A percentile compares a stretch with the other conserved stretches of the same genome.
Evolutionary conservation across 495 filamentous ascomycete genomes (phyloP).

Genomic region (Talaromyces trachyspermus): DNA sequence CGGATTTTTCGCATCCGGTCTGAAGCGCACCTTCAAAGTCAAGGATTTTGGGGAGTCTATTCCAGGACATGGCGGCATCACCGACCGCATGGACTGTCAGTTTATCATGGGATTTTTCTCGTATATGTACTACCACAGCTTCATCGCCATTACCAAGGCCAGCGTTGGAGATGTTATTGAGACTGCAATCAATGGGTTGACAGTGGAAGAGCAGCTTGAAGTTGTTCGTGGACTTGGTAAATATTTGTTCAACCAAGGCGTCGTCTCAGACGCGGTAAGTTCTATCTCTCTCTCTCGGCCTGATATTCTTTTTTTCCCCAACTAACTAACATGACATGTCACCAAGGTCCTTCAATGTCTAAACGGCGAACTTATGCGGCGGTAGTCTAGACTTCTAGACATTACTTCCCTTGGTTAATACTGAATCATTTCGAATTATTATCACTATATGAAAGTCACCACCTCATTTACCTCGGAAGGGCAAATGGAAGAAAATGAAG

Average conservation of each 20-base stretch:
- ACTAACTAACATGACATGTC: too few relatives aligned
- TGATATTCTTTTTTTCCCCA: too few relatives aligned
- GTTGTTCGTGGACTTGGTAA: conserved; percentile 75
- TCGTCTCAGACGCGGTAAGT: conserved; percentile 54
- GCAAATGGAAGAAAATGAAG: too few relatives aligned
- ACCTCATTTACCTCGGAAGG: too few relatives aligned
- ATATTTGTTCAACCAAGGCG: conserved; percentile 81
- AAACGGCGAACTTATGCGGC: conserved; percentile 33
- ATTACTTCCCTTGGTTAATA: conserved; percentile 14
- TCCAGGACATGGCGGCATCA: conserved; percentile 96
- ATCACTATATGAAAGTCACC: too few relatives aligned
- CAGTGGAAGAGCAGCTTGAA: conserved; percentile 78
- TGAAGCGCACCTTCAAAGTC: conserved; percentile 99
- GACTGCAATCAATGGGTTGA: conserved; percentile 75
- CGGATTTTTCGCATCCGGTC: conserved; percentile 94
- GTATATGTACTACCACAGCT: conserved; percentile 97
- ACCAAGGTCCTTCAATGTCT: conserved; percentile 41
- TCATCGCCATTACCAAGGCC: conserved; percentile 80
- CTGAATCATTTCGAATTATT: conserved; percentile 5
- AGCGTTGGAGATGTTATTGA: conserved; percentile 82
- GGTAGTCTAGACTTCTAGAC: conserved; percentile 26
- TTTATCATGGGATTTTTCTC: conserved; percentile 99
- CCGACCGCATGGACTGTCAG: conserved; percentile 99
- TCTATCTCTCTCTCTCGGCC: background rate
- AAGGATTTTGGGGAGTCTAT: conserved; percentile 99